phyloP scores from a whole-genome alignment of 2,329 filamentous ascomycete genomes.

The Fonsecaea erecta region DNA sequence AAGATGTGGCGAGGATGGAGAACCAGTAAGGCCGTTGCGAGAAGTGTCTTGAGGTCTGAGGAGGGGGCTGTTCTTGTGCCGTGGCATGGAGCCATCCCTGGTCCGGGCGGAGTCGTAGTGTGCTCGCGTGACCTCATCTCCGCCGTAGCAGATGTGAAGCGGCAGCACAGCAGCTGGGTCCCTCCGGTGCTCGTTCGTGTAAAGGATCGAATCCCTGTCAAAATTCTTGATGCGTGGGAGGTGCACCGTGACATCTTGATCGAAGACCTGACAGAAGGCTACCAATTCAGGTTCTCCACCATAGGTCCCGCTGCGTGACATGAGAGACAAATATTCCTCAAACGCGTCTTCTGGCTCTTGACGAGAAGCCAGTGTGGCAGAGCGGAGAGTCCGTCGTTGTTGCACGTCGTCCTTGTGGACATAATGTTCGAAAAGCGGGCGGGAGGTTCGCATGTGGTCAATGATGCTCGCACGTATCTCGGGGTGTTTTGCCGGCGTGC shows the following conservation, averaged over 20 bases:
- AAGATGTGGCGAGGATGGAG: conserved; percentile 19
- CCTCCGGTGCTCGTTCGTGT: conserved; percentile 34
- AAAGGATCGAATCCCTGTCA: conserved; percentile 30
- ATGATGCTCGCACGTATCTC: conserved; percentile 65
- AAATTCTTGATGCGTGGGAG: conserved; percentile 36
- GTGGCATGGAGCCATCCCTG: conserved; percentile 34
- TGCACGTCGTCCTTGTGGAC: conserved; percentile 59
- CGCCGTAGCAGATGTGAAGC: conserved; percentile 39
- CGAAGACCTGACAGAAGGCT: conserved; percentile 67
- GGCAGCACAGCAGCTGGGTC: conserved; percentile 16
- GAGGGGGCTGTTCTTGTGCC: conserved; percentile 27
- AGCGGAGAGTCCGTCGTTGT: conserved; percentile 36
- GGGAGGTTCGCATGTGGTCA: conserved; percentile 64
- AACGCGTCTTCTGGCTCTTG: conserved; percentile 63
- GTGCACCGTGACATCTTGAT: conserved; percentile 59
- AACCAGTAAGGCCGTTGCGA: conserved; percentile 3
- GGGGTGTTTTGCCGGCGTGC: conserved; percentile 60
- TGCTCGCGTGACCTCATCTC: conserved; percentile 37
- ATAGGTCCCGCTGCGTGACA: conserved; percentile 65
- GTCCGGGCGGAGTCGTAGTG: conserved; percentile 39
- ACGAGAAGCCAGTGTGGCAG: conserved; percentile 51
- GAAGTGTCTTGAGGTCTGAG: conserved; percentile 27
- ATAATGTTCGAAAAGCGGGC: conserved; percentile 68
- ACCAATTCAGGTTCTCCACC: conserved; percentile 71
- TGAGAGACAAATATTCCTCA: conserved; percentile 61